Base-by-base conservation (phyloP, 768 basidiomycete genomes). In the Gelatoporia subvermispora region DNA sequence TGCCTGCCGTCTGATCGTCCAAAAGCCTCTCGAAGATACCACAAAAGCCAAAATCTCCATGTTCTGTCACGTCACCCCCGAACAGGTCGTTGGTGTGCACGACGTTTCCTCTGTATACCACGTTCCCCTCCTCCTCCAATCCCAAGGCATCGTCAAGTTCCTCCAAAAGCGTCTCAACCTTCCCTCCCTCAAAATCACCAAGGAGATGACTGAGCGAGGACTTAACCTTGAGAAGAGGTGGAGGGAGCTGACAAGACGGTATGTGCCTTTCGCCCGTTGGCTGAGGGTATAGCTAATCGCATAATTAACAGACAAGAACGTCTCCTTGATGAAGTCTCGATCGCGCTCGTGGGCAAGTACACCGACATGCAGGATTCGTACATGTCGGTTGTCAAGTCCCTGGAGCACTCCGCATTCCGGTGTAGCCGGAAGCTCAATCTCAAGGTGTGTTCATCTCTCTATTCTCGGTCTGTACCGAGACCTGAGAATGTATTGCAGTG, bases 1-100 rank as follows among this genome's bases (percentile, higher is more conserved):
- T 59, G 95, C 95, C 0, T 97, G 95, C 66, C 85, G 95, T 35
- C 71, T 93, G 25, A 71, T 89, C 45, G 83, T 87, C 51, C 83
- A 87, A 17, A 77, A 88, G 53, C 85, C 88, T 0, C 74, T 99
- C n/a, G 80, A 85, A 46, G 75, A 79, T 15, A 77, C 88, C 0
- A 95, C 94, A 31, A 95, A 93, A 69, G 79, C 85, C 61, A 99
- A 99, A 68, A 95, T 99, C 36, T 93, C 92, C 52, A 97, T 98
- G 94, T 98, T 98, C 77, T 97, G 95, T 68, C 95, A 99, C 60
- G 95, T 99, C 58, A 72, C 82, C 3, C 73, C 85, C 3, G 84
- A 90, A 59, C 88, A 91, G 60, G 95, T 98, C 35, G 76, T 99
- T 43, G 95, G 93, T 47, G 88, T 98, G 7, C 95, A 98, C 64